phyloP scores from a whole-genome alignment of 352 stramenopile species.

The Globisporangium spiculum region DNA sequence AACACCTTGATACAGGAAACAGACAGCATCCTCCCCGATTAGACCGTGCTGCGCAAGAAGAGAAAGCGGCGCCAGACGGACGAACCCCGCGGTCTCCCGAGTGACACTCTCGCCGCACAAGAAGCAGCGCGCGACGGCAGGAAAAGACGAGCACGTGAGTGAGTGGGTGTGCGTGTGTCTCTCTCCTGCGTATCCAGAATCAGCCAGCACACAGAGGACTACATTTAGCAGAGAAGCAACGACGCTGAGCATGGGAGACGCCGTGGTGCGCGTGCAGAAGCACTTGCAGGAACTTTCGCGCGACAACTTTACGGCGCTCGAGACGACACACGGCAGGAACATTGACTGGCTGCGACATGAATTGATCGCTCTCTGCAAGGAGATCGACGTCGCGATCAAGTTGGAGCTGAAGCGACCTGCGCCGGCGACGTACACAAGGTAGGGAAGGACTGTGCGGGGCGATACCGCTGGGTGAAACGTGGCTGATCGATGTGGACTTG shows the following conservation, averaged over 20 bases:
- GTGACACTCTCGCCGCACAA: neutral
- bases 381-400: conserved; percentile 46
- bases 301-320: conserved; percentile 48
- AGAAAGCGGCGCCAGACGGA: neutral
- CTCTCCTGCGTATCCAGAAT: conserved; percentile 16
- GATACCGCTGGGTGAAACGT: neutral
- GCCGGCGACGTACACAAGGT: conserved; percentile 15
- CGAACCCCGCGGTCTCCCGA: neutral
- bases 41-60: neutral
- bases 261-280: conserved; percentile 56
- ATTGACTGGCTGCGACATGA: conserved; percentile 51
- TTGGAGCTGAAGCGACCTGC: conserved; percentile 33
- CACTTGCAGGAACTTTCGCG: conserved; percentile 52
- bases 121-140: neutral
- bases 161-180: neutral
- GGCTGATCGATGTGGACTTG: neutral
- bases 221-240: neutral
- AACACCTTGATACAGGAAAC: neutral
- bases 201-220: neutral
- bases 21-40: neutral
- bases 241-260: conserved; percentile 47
- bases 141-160: neutral
- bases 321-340: conserved; percentile 41
- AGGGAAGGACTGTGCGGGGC: conserved; percentile 9
- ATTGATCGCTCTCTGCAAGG: conserved; percentile 41